Conservation (phyloP, 129 eudicot genomes). For the sunflower (Helianthus annuus) region HanXRQr2.0-SUNRISE NC_035440.2:67451083-67451582, state of each 20-base stretch:
- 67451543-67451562: constrained; percentile 1
- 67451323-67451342: constrained; percentile 1
- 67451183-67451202: constrained; percentile 56
- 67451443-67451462: constrained; percentile 99
- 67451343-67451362: background rate
- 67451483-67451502: constrained; percentile 93
- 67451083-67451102: constrained; percentile 15
- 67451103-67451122: constrained; percentile 99
- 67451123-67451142: constrained; percentile 95
- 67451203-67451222: background rate
- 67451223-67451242: background rate
- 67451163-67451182: constrained; percentile 90
- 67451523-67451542: background rate
- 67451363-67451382: constrained; percentile 65
- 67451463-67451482: constrained; percentile 91
- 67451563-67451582: background rate
- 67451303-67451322: background rate
- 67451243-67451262: background rate
- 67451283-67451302: background rate
- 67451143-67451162: constrained; percentile 98
- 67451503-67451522: constrained; percentile 9
- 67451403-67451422: constrained; percentile 98
- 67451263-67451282: constrained; percentile 1
- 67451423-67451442: constrained; percentile 94
- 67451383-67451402: constrained; percentile 96